Conservation (phyloP, 176 grass and related monocot species). For the Cocos nucifera region DNA sequence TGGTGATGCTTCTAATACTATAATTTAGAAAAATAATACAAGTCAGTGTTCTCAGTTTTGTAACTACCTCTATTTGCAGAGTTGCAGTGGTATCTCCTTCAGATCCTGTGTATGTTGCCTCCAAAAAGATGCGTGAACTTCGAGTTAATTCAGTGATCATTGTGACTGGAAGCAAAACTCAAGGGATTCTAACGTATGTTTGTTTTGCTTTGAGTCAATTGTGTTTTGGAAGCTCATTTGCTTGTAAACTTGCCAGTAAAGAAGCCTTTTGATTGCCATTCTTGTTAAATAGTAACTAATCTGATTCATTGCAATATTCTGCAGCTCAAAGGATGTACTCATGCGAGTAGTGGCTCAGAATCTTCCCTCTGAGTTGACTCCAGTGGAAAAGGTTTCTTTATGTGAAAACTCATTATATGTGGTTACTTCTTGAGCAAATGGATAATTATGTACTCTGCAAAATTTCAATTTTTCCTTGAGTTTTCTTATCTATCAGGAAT, state of each 20-base stretch:
- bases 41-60: background rate
- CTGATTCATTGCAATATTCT: slow-evolving; percentile 7
- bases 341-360: slow-evolving; percentile 93
- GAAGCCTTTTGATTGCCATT: no score
- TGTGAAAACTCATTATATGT: slow-evolving; percentile 6
- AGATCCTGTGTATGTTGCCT: slow-evolving; percentile 73
- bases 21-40: no score
- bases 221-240: background rate
- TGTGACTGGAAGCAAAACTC: slow-evolving; percentile 54
- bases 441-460: no score
- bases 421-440: slow-evolving; percentile 9
- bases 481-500: no score
- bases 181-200: slow-evolving; percentile 87
- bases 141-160: slow-evolving; percentile 84
- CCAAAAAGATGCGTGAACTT: slow-evolving; percentile 82
- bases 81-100: slow-evolving; percentile 79
- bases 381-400: slow-evolving; percentile 79
- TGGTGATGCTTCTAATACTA: no score
- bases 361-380: slow-evolving; percentile 81
- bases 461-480: no score
- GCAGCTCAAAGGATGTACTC: slow-evolving; percentile 95
- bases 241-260: no score
- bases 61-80: slow-evolving; percentile 32
- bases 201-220: background rate
- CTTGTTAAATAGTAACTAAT: background rate